A percentile compares a stretch with the other conserved stretches of the same genome.
phyloP scores from a whole-genome alignment of 306 rosid species.

The Cicer judaicum region DNA sequence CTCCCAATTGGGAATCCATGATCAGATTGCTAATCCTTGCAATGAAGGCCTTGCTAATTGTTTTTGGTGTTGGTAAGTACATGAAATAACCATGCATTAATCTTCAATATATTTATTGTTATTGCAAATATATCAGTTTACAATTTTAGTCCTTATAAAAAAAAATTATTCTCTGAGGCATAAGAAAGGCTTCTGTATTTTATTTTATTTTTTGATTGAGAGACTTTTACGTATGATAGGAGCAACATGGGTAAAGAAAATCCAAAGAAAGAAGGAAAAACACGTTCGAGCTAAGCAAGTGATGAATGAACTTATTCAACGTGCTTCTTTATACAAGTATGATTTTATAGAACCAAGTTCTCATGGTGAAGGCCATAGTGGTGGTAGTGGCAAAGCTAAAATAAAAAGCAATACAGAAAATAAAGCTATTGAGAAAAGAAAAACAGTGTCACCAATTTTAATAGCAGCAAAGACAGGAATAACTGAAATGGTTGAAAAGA shows the following conservation, averaged over 20 bases:
- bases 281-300: conserved; percentile 47
- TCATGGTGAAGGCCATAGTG: neutral
- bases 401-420: neutral
- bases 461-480: conserved; percentile 57
- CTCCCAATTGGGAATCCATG: conserved; percentile 47
- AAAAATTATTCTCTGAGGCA: neutral
- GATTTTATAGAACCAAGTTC: conserved; percentile 16
- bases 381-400: neutral
- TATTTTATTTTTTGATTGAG: neutral
- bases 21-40: conserved; percentile 28
- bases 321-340: conserved; percentile 35
- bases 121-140: neutral
- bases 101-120: neutral
- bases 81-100: neutral
- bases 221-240: conserved; percentile 36
- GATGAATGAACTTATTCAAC: conserved; percentile 45
- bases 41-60: conserved; percentile 48
- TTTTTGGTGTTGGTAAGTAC: conserved; percentile 51
- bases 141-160: neutral
- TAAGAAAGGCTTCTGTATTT: neutral
- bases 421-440: neutral
- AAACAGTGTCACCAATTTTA: conserved; percentile 34
- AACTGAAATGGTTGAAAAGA: conserved; percentile 50
- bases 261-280: conserved; percentile 52
- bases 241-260: conserved; percentile 48